These are phyloP conservation scores for Dipteronia sinensis DNA, from an alignment of 345 rosid genomes.

Conservation along the genomic window DNA sequence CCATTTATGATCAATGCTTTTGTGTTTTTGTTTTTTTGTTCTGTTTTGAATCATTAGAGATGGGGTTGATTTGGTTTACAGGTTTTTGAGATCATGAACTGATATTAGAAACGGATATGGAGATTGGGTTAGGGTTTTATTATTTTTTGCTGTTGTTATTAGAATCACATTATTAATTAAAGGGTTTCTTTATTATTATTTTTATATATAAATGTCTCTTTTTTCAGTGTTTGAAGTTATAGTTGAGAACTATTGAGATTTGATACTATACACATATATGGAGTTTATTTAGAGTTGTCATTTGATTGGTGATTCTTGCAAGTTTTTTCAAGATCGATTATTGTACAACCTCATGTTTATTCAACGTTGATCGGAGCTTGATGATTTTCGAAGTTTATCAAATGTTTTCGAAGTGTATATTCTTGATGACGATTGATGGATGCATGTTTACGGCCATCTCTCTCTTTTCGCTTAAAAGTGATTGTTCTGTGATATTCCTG, in stretches of 20 bases:
- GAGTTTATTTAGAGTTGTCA: background rate
- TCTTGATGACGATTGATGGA: background rate
- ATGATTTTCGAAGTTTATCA: no score
- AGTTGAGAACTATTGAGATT: background rate
- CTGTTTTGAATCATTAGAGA: background rate
- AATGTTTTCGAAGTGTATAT: no score
- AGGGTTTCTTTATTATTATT: background rate
- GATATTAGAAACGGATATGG: background rate
- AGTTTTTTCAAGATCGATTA: no score
- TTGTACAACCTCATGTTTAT: no score
- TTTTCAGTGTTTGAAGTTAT: background rate
- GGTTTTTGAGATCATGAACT: background rate
- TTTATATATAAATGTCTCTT: background rate
- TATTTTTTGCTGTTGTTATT: background rate
- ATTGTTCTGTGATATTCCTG: no score
- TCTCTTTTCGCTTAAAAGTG: no score
- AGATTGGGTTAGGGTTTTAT: background rate
- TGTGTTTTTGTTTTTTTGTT: background rate
- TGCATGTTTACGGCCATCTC: background rate
- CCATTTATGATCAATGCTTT: conserved; percentile 28
- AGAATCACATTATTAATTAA: background rate
- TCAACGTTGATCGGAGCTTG: no score
- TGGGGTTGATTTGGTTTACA: background rate
- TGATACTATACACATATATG: background rate
- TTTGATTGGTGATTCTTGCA: no score